Conservation (phyloP, 805 yeast species). For the Brettanomyces custersianus region DNA sequence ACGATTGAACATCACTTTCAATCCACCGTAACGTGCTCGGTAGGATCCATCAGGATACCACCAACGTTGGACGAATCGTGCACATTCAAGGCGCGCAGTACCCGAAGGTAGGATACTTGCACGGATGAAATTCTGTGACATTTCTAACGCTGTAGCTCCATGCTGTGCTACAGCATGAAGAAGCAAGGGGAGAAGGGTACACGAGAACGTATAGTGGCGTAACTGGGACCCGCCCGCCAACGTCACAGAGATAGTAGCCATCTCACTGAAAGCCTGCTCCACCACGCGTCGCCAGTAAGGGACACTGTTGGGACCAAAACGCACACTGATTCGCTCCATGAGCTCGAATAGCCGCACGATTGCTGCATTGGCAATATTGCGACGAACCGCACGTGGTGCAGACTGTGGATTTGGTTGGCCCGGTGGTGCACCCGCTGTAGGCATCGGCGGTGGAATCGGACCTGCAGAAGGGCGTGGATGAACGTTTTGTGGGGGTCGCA, state of each 20-base stretch:
- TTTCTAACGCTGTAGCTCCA: conserved; percentile 44
- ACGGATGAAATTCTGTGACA: conserved; percentile 38
- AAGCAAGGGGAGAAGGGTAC: conserved; percentile 56
- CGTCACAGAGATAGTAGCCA: conserved; percentile 38
- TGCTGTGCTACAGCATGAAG: conserved; percentile 42
- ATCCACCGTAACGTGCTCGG: conserved; percentile 51
- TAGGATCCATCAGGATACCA: conserved; percentile 64
- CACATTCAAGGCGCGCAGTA: conserved; percentile 43
- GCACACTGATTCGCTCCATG: conserved; percentile 32
- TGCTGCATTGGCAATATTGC: conserved; percentile 37
- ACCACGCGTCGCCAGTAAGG: conserved; percentile 43
- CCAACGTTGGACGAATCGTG: conserved; percentile 38
- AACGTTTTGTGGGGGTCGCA: too few species aligned
- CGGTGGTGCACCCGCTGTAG: not conserved
- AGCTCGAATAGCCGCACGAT: conserved; percentile 41
- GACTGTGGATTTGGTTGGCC: not conserved
- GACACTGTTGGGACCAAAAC: conserved; percentile 34
- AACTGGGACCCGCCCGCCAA: conserved; percentile 37
- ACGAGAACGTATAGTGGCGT: conserved; percentile 55
- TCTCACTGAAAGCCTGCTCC: conserved; percentile 43
- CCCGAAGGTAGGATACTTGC: conserved; percentile 48
- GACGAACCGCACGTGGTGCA: not conserved
- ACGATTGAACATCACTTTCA: conserved; percentile 54
- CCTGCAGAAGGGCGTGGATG: too few species aligned
- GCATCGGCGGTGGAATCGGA: not conserved